Evolutionary conservation across 495 filamentous ascomycete species (phyloP).

Genomic region (Penicillium dipodomyicola): DNA sequence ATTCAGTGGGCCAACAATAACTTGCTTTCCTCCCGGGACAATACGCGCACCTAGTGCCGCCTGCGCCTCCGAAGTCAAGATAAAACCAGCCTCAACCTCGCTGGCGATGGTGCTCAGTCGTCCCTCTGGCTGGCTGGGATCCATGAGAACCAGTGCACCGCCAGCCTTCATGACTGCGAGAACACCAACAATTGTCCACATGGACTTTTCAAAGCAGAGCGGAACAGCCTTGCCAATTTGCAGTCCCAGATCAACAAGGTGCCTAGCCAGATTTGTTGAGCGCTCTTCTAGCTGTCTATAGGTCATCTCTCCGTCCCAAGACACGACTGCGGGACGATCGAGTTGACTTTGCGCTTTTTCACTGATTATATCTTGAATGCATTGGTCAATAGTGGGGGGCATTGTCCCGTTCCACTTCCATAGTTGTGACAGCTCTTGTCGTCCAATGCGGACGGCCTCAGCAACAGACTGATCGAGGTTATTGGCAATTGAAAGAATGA

Average conservation of each 20-base stretch:
- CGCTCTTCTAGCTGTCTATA: conserved; percentile 1
- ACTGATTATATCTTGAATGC: conserved; percentile 5
- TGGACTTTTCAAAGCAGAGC: conserved; percentile 45
- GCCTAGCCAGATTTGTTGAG: conserved; percentile 1
- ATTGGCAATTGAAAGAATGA: not conserved
- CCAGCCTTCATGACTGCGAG: conserved; percentile 47
- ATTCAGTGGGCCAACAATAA: not conserved
- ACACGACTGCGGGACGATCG: not conserved
- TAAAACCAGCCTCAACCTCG: conserved; percentile 18
- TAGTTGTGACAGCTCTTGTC: not conserved
- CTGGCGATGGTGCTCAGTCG: conserved; percentile 29
- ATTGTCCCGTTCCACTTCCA: conserved; percentile 4
- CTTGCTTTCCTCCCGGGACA: conserved; percentile 6
- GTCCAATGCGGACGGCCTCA: not conserved
- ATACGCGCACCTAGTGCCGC: not conserved
- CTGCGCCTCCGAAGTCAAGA: conserved; percentile 16
- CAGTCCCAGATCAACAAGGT: not conserved
- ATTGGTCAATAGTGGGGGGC: not conserved
- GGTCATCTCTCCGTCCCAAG: conserved; percentile 8
- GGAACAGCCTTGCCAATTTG: conserved; percentile 22
- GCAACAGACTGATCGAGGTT: not conserved
- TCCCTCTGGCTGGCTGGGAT: conserved; percentile 33
- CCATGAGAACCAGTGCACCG: conserved; percentile 41
- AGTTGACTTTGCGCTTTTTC: not conserved
- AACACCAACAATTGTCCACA: conserved; percentile 43